Evolutionary conservation across 495 filamentous ascomycete genomes (phyloP).

Genomic region (Patellaria atrata): DNA sequence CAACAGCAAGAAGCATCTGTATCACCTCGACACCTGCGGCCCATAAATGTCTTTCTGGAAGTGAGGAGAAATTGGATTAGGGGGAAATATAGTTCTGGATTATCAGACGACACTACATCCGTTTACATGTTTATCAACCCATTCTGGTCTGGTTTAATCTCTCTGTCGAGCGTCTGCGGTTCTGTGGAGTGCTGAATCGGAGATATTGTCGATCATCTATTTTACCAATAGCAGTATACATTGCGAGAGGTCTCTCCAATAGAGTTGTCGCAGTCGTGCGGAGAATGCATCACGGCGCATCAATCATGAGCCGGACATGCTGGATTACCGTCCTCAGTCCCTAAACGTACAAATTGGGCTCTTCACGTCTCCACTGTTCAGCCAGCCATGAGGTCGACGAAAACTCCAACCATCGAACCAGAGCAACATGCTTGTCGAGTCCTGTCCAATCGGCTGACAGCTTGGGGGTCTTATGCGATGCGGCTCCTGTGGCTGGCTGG

Average conservation of each 20-base stretch:
- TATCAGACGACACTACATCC: not conserved
- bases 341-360: not conserved
- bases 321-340: not conserved
- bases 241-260: not conserved
- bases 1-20: not conserved
- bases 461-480: too few relatives aligned
- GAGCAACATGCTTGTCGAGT: not conserved
- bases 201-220: not conserved
- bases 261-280: too few relatives aligned
- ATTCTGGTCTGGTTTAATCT: not conserved
- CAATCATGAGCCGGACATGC: not conserved
- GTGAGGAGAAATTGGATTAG: too few relatives aligned
- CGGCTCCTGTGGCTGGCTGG: too few relatives aligned
- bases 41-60: too few relatives aligned
- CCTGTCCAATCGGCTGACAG: conserved; percentile 1
- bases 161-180: not conserved
- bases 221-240: not conserved
- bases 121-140: too few relatives aligned
- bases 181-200: not conserved
- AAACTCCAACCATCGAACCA: not conserved
- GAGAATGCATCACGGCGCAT: not conserved
- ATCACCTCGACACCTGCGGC: too few relatives aligned
- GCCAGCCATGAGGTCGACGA: not conserved
- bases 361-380: too few relatives aligned
- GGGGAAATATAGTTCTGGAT: not conserved